Conservation (phyloP, 257 asterid genomes). For the Dorcoceras hygrometricum region DNA sequence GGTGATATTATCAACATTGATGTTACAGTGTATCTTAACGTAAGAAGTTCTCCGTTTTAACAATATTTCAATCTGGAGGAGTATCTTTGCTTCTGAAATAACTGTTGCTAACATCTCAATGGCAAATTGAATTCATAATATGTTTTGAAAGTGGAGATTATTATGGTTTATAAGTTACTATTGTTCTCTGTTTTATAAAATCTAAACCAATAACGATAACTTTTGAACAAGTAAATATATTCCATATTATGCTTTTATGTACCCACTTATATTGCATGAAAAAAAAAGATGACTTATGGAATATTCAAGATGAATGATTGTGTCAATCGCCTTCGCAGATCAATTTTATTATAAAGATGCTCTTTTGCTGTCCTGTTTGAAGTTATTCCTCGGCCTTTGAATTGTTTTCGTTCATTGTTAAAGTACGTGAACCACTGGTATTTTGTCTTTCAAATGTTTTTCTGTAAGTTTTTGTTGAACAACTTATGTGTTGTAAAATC, state of each 20-base stretch:
- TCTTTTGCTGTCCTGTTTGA: background rate
- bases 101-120: conserved; percentile 13
- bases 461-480: conserved; percentile 8
- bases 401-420: conserved; percentile 12
- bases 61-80: conserved; percentile 10
- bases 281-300: background rate
- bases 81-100: conserved; percentile 8
- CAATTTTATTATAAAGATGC: background rate
- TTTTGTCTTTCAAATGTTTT: background rate
- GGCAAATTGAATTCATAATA: conserved; percentile 7
- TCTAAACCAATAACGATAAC: background rate
- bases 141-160: conserved; percentile 3
- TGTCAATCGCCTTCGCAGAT: conserved; percentile 6
- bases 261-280: background rate
- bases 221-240: background rate
- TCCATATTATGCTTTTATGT: background rate
- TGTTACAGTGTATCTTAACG: conserved; percentile 93
- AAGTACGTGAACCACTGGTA: background rate
- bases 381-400: conserved; percentile 4
- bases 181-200: background rate
- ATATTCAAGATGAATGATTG: background rate
- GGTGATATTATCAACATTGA: conserved; percentile 96
- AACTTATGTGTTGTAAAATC: conserved; percentile 11
- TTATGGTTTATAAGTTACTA: background rate
- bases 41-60: conserved; percentile 38